Conservation (phyloP, 306 rosid species). For the Fagus crenata region DNA sequence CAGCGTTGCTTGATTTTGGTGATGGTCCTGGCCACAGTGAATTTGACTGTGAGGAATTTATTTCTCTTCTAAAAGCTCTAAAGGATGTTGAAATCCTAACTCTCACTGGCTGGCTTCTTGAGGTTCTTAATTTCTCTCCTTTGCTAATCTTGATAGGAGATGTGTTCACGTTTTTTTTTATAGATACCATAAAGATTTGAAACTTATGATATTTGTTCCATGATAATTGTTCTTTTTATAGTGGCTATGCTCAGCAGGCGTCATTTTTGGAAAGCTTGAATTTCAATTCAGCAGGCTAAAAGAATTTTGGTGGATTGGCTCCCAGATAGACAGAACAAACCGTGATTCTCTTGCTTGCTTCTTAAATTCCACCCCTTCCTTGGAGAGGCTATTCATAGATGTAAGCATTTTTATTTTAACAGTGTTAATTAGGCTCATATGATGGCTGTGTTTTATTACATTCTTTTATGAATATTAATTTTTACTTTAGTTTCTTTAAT, state of each 20-base stretch:
- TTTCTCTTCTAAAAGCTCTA: neutral
- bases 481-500: neutral
- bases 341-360: neutral
- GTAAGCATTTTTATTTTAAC: neutral
- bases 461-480: neutral
- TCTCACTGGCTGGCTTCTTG: neutral
- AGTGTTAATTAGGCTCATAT: no score
- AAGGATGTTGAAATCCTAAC: neutral
- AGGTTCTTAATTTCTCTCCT: neutral
- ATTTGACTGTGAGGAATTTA: neutral
- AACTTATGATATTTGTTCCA: no score
- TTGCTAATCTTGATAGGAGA: neutral
- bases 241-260: conserved; percentile 7
- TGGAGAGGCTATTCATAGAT: neutral
- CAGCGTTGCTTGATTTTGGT: neutral
- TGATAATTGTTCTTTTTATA: neutral
- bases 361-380: neutral
- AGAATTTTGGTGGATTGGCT: neutral
- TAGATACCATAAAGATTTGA: no score
- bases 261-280: neutral
- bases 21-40: neutral
- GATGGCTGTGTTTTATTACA: neutral
- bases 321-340: neutral
- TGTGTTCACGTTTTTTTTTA: no score
- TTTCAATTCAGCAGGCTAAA: neutral